Conservation (phyloP, 305 asterid species). For the Rubia tinctorum region DNA sequence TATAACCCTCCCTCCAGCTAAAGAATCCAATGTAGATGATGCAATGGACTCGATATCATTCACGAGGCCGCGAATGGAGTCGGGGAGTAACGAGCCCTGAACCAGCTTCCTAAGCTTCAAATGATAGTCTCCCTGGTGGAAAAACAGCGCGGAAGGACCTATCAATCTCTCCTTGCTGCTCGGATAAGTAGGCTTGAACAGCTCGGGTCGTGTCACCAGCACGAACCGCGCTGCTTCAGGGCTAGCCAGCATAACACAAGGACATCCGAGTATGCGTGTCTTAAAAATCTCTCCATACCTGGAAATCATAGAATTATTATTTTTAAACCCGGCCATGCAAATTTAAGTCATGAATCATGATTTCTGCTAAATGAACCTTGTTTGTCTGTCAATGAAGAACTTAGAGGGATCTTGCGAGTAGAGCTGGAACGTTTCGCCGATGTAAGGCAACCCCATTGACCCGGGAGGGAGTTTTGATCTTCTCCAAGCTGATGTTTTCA, state of each 20-base stretch:
- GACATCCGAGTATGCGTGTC: conserved; percentile 72
- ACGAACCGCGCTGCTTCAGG: conserved; percentile 93
- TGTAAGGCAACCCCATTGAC: conserved; percentile 85
- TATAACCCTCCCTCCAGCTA: conserved; percentile 41
- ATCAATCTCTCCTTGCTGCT: conserved; percentile 71
- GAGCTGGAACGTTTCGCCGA: conserved; percentile 85
- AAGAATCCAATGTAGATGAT: conserved; percentile 43
- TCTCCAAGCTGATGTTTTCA: conserved; percentile 10
- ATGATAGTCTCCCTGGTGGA: conserved; percentile 77
- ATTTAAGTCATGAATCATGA: neutral
- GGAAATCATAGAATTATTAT: neutral
- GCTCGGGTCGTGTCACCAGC: conserved; percentile 49
- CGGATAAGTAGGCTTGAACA: conserved; percentile 91
- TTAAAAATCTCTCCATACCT: conserved; percentile 91
- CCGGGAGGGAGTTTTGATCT: conserved; percentile 73
- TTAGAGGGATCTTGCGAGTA: conserved; percentile 74
- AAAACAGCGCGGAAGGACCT: conserved; percentile 77
- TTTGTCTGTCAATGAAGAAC: conserved; percentile 50
- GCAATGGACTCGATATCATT: conserved; percentile 41
- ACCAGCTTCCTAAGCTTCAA: conserved; percentile 63
- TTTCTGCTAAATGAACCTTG: conserved; percentile 35
- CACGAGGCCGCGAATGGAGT: conserved; percentile 48
- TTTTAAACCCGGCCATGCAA: neutral
- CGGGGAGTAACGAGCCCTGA: conserved; percentile 49
- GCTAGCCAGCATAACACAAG: conserved; percentile 81